A percentile compares a stretch with the other conserved stretches of the same genome.
phyloP scores from a whole-genome alignment of 176 grass and related monocot genomes.

The Carex littledalei region DNA sequence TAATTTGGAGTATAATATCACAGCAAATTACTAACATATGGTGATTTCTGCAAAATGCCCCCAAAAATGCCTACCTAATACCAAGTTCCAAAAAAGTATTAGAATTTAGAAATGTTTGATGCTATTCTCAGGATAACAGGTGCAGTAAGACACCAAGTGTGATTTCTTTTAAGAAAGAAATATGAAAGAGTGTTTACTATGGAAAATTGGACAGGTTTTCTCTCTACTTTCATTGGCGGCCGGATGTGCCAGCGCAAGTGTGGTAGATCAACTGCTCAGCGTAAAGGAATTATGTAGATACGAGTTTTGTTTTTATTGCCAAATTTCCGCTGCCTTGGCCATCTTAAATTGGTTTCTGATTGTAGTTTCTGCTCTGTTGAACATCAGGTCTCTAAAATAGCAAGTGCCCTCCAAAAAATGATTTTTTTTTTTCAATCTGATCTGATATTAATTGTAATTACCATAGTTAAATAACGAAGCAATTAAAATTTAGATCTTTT shows the following conservation, averaged over 20 bases:
- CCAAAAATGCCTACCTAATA: not conserved
- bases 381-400: constrained; percentile 1
- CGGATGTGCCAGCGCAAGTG: not conserved
- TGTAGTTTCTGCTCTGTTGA: constrained; percentile 5
- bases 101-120: not conserved
- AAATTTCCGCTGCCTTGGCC: not conserved
- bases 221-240: constrained; percentile 9
- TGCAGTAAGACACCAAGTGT: not conserved
- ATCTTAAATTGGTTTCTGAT: constrained; percentile 1
- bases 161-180: not conserved
- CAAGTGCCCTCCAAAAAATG: not conserved
- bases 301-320: not conserved
- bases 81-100: not conserved
- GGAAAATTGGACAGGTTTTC: not conserved
- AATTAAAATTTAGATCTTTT: not conserved
- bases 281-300: not conserved
- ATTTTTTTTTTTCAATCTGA: not conserved
- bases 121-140: not conserved
- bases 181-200: not conserved
- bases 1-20: not conserved
- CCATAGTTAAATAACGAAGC: not conserved
- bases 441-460: not conserved
- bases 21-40: not conserved
- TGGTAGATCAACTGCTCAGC: not conserved
- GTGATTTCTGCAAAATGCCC: not conserved